Percentiles rank a stretch among this genome's conserved stretches.
These are phyloP conservation scores for Chaetoceros muelleri DNA, from an alignment of 108 stramenopile genomes.

Conservation along the genomic window DNA sequence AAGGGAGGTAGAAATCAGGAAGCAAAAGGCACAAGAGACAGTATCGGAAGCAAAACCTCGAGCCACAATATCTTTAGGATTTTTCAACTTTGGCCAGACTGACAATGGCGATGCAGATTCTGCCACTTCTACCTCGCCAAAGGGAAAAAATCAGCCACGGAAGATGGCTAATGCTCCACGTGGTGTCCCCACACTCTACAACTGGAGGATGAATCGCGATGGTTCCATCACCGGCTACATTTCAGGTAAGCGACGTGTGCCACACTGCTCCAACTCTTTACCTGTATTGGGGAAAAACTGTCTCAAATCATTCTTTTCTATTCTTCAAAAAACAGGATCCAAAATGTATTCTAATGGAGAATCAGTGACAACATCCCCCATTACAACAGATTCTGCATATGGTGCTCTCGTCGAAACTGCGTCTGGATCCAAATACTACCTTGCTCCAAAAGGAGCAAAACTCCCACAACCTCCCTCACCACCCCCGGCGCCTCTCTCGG, in stretches of 20 bases:
- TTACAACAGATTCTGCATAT: constrained; percentile 26
- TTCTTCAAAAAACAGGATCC: constrained; percentile 11
- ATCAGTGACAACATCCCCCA: constrained; percentile 30
- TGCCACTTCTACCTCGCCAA: neutral
- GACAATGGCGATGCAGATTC: neutral
- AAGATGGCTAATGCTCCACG: constrained; percentile 25
- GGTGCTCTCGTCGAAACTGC: constrained; percentile 40
- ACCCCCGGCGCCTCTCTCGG: neutral
- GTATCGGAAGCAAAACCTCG: constrained; percentile 2
- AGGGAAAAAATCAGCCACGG: constrained; percentile 2
- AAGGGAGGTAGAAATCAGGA: neutral
- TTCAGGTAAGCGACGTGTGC: too few species aligned
- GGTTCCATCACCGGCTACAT: constrained; percentile 32
- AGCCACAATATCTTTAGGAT: constrained; percentile 4
- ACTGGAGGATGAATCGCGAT: constrained; percentile 52
- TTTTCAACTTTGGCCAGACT: neutral
- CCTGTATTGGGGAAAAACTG: too few species aligned
- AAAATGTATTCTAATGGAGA: constrained; percentile 26
- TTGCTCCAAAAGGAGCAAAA: neutral
- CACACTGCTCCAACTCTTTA: too few species aligned
- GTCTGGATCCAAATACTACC: constrained; percentile 32
- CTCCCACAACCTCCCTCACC: neutral
- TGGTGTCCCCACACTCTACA: constrained; percentile 55
- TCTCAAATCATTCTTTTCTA: too few species aligned
- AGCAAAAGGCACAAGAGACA: neutral